These are phyloP conservation scores for Endocalyx cinctus DNA, from an alignment of 2,329 filamentous ascomycete genomes.

Conservation along the genomic window DNA sequence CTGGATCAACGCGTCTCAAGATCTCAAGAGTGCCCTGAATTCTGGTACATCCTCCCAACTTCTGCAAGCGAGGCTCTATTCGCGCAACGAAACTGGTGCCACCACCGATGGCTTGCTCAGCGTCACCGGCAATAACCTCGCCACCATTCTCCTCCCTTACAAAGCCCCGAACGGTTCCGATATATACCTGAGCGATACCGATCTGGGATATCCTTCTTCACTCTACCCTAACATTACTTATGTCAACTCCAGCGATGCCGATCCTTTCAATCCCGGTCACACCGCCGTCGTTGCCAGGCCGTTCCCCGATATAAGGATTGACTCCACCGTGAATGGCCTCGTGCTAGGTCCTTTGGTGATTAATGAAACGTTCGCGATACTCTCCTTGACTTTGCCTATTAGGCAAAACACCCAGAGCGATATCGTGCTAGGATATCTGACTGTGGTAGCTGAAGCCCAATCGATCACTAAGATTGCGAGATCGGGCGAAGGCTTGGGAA, in stretches of 20 bases:
- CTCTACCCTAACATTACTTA: slow-evolving; percentile 81
- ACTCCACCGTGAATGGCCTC: slow-evolving; percentile 49
- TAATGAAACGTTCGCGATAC: slow-evolving; percentile 67
- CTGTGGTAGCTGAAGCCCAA: slow-evolving; percentile 65
- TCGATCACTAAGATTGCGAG: slow-evolving; percentile 58
- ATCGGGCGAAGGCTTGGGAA: slow-evolving; percentile 65
- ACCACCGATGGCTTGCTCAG: slow-evolving; percentile 52
- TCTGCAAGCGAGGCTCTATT: slow-evolving; percentile 70
- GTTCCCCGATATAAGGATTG: slow-evolving; percentile 47
- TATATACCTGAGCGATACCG: slow-evolving; percentile 57
- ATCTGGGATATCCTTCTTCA: slow-evolving; percentile 62
- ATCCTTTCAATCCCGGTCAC: slow-evolving; percentile 35
- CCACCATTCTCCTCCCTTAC: slow-evolving; percentile 59
- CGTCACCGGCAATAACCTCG: slow-evolving; percentile 48
- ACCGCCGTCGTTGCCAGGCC: slow-evolving; percentile 41
- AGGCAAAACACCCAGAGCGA: slow-evolving; percentile 57
- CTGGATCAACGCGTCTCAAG: slow-evolving; percentile 57
- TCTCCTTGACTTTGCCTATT: slow-evolving; percentile 79
- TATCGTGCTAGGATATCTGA: slow-evolving; percentile 78
- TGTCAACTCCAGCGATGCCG: slow-evolving; percentile 36
- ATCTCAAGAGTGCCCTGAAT: slow-evolving; percentile 67
- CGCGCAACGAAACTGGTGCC: slow-evolving; percentile 58
- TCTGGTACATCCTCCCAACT: slow-evolving; percentile 48
- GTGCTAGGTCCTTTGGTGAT: slow-evolving; percentile 71
- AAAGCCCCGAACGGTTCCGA: slow-evolving; percentile 49